Evolutionary conservation across 73 alveolate genomes (phyloP), one percentile per base, ranked within the genome.

Genomic region (Blepharisma japonicum): DNA sequence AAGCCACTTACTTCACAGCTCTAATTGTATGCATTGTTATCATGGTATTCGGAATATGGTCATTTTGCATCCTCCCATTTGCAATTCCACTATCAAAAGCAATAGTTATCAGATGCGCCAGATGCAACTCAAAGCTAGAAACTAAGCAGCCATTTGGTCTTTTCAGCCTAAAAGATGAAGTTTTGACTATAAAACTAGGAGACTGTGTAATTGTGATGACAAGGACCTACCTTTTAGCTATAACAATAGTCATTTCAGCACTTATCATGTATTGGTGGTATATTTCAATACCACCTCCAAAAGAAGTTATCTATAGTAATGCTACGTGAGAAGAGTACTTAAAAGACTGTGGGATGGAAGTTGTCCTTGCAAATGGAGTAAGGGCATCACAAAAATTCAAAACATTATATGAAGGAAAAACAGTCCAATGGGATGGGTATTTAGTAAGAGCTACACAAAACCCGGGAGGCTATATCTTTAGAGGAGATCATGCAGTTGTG

Each of bases 341-440:
- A 23, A 70, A 89, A 42, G 97, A 91, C 83, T 94, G 98, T 84
- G 97, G 97, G 9, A 91, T 93, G 49, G 87, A 91, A 54, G 92
- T 83, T 27, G 87, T 87, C 74, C 79, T 89, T 6, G 91, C 83
- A 55, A 94, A 94, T 81, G 71, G 86, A 55, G 91, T 87, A 39
- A 84, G 87, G 67, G 97, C 97, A 11, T 89, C 71, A 56, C 91
- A 80, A 49, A 78, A 84, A 18, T 94, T 94, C 71, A 80, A 86
- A 48, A 55, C 74, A 83, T 89, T 89, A 81, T 94, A 91, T 83
- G 87, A 81, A 71, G 84, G 84, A 48, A 91, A 94, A 72, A 74
- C 77, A 2, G 83, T 91, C 3, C 84, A 77, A 18, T 94, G 98
- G 97, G 68, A 81, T 66, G 98, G 98, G 14, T 91, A 87, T 77